Evolutionary conservation across 2,329 filamentous ascomycete genomes (phyloP).

Genomic region (Neofusicoccum sp.): DNA sequence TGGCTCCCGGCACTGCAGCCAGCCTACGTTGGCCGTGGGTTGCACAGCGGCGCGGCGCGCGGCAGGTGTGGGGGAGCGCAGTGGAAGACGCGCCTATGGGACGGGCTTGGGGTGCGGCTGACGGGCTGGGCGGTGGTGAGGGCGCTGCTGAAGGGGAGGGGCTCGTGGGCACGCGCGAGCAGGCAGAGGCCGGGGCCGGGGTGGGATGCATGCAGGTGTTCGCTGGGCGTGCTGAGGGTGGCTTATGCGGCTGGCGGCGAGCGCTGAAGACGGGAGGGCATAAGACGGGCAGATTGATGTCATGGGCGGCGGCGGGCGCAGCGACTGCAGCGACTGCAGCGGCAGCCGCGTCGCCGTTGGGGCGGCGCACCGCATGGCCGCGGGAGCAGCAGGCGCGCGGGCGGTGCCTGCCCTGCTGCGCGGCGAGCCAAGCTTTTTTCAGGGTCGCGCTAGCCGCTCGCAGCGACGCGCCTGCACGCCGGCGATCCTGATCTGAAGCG

Average conservation of each 20-base stretch:
- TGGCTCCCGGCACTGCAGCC: background rate
- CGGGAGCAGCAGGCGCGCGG: background rate
- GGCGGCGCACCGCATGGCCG: background rate
- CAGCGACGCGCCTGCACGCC: no score
- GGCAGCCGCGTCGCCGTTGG: background rate
- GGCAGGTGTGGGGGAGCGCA: background rate
- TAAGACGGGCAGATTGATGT: background rate
- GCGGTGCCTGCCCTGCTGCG: background rate
- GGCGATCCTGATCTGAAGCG: background rate
- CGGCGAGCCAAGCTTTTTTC: background rate
- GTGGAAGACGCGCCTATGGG: background rate
- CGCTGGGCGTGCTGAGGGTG: background rate
- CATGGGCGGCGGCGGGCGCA: background rate
- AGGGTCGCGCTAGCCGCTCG: background rate
- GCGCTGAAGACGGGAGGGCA: no score
- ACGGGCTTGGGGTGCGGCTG: constrained; percentile 3
- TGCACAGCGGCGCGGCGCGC: background rate
- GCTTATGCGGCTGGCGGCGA: no score
- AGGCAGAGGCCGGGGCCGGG: background rate
- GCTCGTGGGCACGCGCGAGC: background rate
- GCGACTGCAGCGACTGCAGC: background rate
- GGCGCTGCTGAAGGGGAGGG: background rate
- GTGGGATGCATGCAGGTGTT: constrained; percentile 8
- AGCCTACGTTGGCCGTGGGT: background rate
- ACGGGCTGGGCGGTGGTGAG: background rate